phyloP scores from a whole-genome alignment of 2,329 filamentous ascomycete genomes.

The Reticulascus tulasneorum region DNA sequence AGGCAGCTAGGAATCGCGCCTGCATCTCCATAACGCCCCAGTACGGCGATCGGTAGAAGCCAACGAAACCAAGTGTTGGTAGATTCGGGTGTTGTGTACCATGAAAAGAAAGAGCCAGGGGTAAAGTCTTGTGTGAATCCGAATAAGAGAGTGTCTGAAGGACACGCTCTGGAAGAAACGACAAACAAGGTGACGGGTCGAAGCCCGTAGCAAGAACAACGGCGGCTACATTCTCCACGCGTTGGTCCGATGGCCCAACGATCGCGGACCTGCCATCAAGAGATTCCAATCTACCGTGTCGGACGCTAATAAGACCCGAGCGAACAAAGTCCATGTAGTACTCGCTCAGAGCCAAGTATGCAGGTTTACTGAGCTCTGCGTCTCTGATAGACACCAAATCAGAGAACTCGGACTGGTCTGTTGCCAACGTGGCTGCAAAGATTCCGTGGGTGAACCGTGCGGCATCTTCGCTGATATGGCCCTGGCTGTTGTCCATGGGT shows the following conservation, averaged over 20 bases:
- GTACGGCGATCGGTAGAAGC: slow-evolving; percentile 79
- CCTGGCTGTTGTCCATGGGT: slow-evolving; percentile 59
- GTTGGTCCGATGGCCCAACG: slow-evolving; percentile 18
- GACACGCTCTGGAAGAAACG: slow-evolving; percentile 57
- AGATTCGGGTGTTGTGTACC: slow-evolving; percentile 58
- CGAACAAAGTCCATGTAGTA: slow-evolving; percentile 72
- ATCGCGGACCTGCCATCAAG: slow-evolving; percentile 30
- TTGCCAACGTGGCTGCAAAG: slow-evolving; percentile 44
- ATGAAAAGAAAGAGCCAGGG: slow-evolving; percentile 64
- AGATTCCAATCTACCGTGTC: slow-evolving; percentile 41
- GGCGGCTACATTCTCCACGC: slow-evolving; percentile 56
- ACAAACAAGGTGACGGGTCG: slow-evolving; percentile 57
- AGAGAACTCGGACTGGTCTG: slow-evolving; percentile 50
- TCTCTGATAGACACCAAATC: slow-evolving; percentile 27
- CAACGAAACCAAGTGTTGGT: slow-evolving; percentile 70
- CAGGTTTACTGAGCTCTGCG: slow-evolving; percentile 44
- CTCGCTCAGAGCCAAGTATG: slow-evolving; percentile 67
- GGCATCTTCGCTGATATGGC: slow-evolving; percentile 56
- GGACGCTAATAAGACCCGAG: slow-evolving; percentile 53
- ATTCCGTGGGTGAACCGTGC: slow-evolving; percentile 52
- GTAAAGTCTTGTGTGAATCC: slow-evolving; percentile 49
- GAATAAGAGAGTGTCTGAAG: slow-evolving; percentile 56
- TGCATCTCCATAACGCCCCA: slow-evolving; percentile 91
- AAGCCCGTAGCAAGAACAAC: slow-evolving; percentile 76
- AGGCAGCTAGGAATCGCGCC: slow-evolving; percentile 59